phyloP scores from a whole-genome alignment of 257 asterid species.

The Scutellaria galericulata region DNA sequence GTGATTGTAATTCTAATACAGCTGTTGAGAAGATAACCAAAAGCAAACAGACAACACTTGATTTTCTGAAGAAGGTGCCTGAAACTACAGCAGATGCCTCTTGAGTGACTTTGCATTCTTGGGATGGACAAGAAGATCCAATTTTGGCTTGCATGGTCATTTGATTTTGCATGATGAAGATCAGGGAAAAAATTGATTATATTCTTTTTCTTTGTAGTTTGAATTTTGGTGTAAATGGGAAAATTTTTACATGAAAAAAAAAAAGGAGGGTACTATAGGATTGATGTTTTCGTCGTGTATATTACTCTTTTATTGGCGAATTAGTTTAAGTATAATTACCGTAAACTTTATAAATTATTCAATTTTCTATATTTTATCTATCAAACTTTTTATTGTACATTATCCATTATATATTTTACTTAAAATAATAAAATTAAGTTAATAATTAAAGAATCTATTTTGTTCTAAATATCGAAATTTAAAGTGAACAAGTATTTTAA shows the following conservation, averaged over 20 bases:
- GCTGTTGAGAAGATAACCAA: conserved; percentile 59
- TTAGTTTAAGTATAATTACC: neutral
- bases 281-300: neutral
- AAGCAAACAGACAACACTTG: conserved; percentile 68
- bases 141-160: conserved; percentile 5
- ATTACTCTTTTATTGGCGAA: neutral
- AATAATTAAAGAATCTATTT: too few relatives aligned
- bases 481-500: too few relatives aligned
- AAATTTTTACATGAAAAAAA: conserved; percentile 2
- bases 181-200: neutral
- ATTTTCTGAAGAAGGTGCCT: conserved; percentile 61
- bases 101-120: conserved; percentile 24
- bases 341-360: too few relatives aligned
- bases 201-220: conserved; percentile 9
- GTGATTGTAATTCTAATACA: conserved; percentile 29
- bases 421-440: too few relatives aligned
- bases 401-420: too few relatives aligned
- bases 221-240: conserved; percentile 28
- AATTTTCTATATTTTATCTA: too few relatives aligned
- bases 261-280: neutral
- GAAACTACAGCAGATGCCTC: conserved; percentile 56
- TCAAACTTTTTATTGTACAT: too few relatives aligned
- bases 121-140: conserved; percentile 15
- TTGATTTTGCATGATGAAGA: conserved; percentile 27
- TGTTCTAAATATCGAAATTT: too few relatives aligned